A percentile compares a stretch with the other conserved stretches of the same genome.
Evolutionary conservation across 768 basidiomycete species (phyloP).

Genomic region (Suillus placidus): DNA sequence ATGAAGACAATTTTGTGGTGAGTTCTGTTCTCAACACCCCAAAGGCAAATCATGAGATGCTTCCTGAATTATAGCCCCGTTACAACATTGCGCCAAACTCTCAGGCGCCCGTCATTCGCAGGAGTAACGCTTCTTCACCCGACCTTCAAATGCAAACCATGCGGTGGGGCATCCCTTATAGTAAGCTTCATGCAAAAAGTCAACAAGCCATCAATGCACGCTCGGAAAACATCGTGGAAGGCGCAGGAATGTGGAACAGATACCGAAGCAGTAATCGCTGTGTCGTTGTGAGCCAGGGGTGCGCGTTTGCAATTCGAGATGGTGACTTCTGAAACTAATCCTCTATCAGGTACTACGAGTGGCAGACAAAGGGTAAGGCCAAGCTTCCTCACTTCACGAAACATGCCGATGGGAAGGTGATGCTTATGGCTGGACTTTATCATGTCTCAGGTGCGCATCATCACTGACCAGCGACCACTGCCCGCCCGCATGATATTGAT

Average conservation of each 20-base stretch:
- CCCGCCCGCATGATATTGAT: not conserved
- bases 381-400: constrained; percentile 84
- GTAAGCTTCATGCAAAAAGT: constrained; percentile 55
- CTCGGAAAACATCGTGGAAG: constrained; percentile 74
- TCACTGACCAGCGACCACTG: not conserved
- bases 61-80: constrained; percentile 39
- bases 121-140: constrained; percentile 34
- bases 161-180: constrained; percentile 86
- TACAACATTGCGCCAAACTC: constrained; percentile 88
- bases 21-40: constrained; percentile 17
- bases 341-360: constrained; percentile 84
- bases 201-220: constrained; percentile 91
- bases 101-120: constrained; percentile 71
- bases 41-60: not conserved
- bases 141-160: constrained; percentile 71
- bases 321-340: not conserved
- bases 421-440: constrained; percentile 90
- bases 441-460: constrained; percentile 41
- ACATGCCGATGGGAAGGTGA: constrained; percentile 59
- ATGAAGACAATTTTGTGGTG: constrained; percentile 57
- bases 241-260: constrained; percentile 83
- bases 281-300: constrained; percentile 82
- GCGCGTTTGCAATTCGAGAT: constrained; percentile 14
- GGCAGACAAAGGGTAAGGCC: constrained; percentile 82
- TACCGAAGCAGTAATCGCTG: constrained; percentile 85